Evolutionary conservation across 1,284 basidiomycete species (phyloP).

Genomic region (Apiotrichum veenhuisii): DNA sequence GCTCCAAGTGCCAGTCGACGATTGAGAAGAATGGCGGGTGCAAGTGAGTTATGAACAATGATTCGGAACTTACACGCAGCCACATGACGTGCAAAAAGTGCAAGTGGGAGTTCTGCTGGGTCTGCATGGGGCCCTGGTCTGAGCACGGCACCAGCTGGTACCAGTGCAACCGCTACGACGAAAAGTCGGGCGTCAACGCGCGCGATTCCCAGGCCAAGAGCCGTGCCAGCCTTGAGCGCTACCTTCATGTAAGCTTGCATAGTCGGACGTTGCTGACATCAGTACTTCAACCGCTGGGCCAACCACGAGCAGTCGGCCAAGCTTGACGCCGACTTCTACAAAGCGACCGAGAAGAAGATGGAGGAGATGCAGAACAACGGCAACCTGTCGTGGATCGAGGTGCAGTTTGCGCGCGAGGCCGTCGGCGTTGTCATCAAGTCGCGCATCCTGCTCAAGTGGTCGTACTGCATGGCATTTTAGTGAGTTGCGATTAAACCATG

Average conservation of each 20-base stretch:
- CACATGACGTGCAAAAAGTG: slow-evolving; percentile 99
- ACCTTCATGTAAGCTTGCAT: slow-evolving; percentile 74
- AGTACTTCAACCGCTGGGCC: slow-evolving; percentile 98
- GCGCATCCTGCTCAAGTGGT: slow-evolving; percentile 97
- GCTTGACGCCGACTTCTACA: slow-evolving; percentile 85
- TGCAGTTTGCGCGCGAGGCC: slow-evolving; percentile 97
- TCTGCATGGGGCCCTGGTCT: slow-evolving; percentile 80
- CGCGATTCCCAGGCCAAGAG: slow-evolving; percentile 84
- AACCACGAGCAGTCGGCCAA: slow-evolving; percentile 98
- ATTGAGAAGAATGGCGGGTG: slow-evolving; percentile 99
- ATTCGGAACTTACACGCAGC: slow-evolving; percentile 54
- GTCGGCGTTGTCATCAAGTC: slow-evolving; percentile 87
- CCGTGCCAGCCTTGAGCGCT: slow-evolving; percentile 85
- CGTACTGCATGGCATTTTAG: slow-evolving; percentile 99
- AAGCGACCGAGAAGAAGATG: slow-evolving; percentile 99
- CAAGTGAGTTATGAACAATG: slow-evolving; percentile 64
- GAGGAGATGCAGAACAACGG: slow-evolving; percentile 96
- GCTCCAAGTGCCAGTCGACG: slow-evolving; percentile 87
- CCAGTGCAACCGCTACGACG: slow-evolving; percentile 95
- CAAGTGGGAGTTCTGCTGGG: slow-evolving; percentile 75
- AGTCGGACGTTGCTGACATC: not conserved
- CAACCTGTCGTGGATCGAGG: slow-evolving; percentile 94
- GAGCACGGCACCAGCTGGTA: slow-evolving; percentile 98
- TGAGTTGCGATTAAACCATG: no score
- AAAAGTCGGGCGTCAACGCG: slow-evolving; percentile 82